Percentiles rank a stretch among this genome's conserved stretches.
These are phyloP conservation scores for Scheffersomyces quercinus DNA, from an alignment of 1,139 yeast genomes.

Conservation along the genomic window DNA sequence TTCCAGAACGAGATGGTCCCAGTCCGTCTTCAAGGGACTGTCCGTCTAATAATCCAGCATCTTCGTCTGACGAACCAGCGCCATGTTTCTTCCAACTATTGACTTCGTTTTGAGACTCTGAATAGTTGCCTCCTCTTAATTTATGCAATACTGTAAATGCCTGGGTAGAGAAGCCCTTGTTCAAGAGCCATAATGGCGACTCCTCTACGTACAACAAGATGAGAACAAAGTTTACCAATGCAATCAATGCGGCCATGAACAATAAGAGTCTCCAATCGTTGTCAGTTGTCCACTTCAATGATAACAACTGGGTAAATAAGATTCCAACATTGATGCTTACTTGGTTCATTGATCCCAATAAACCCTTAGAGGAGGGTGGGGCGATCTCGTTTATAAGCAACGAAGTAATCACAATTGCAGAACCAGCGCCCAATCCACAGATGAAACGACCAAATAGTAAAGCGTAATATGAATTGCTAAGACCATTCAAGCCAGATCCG, in stretches of 20 bases:
- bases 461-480: slow-evolving; percentile 42
- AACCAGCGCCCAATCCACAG: slow-evolving; percentile 86
- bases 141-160: slow-evolving; percentile 39
- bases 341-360: slow-evolving; percentile 86
- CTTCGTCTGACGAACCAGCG: slow-evolving; percentile 3
- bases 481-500: slow-evolving; percentile 70
- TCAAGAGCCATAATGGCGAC: slow-evolving; percentile 79
- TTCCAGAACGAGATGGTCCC: slow-evolving; percentile 5
- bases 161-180: slow-evolving; percentile 30
- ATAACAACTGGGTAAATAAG: slow-evolving; percentile 70
- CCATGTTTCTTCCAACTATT: slow-evolving; percentile 30
- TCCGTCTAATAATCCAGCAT: slow-evolving; percentile 5
- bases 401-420: slow-evolving; percentile 82
- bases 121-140: slow-evolving; percentile 45
- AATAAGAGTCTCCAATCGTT: slow-evolving; percentile 73
- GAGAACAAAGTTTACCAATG: slow-evolving; percentile 46
- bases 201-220: slow-evolving; percentile 57
- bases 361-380: slow-evolving; percentile 67
- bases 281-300: slow-evolving; percentile 65
- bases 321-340: slow-evolving; percentile 84
- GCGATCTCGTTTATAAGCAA: slow-evolving; percentile 77
- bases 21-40: slow-evolving; percentile 18
- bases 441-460: slow-evolving; percentile 72
- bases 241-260: slow-evolving; percentile 57
- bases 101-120: slow-evolving; percentile 38